Base-by-base conservation (phyloP, 2,329 filamentous ascomycete genomes). In the Fonsecaea nubica region DNA sequence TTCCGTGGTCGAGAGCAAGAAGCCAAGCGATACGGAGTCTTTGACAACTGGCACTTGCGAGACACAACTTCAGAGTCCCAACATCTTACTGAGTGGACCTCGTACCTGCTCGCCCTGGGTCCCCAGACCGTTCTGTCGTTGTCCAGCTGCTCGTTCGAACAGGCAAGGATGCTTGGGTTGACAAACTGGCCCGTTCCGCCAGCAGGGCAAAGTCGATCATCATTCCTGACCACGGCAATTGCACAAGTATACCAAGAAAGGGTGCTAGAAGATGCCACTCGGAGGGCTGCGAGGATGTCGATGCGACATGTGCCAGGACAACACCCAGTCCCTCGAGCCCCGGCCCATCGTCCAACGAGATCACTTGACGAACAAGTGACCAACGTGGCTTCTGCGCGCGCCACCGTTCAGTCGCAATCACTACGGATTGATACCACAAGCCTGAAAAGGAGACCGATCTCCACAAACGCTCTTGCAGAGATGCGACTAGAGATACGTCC, bases 161-260 rank as follows among this genome's bases (percentile, higher is more conserved):
- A 83, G 32, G 87, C 87, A 2, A 77, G 81, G 35, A 74, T 81
- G 32, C 81, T 84, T 13, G 85, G 86, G n/a, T 84, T 86, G 77
- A 68, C 83, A 1, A 79, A 80, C 57, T 90, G 87, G 87, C 80
- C 80, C 10, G 78, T 80, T 7, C 83, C 84, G 0, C 74, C 78
- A 9, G 74, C 75, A 42, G 81, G 79, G 55, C 77, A 79, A 52
- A 85, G 81, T 60, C 84, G 86, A 18, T 79, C 80, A 12, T 83
- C 80, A 2, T 90, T 90, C 75, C 79, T 90, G 64, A 86, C 86
- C 65, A 85, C 88, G 73, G 86, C 87, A 1, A 81, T 88, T 36
- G 82, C 85, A 0, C 84, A 85, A 25, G 81, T 87, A 21, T 89
- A 89, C 74, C 84, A 87, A 73, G 83, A 78, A 45, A 74, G 75